Base-by-base conservation (phyloP, 2,329 filamentous ascomycete species). In the Acrocalymma vagum region DNA sequence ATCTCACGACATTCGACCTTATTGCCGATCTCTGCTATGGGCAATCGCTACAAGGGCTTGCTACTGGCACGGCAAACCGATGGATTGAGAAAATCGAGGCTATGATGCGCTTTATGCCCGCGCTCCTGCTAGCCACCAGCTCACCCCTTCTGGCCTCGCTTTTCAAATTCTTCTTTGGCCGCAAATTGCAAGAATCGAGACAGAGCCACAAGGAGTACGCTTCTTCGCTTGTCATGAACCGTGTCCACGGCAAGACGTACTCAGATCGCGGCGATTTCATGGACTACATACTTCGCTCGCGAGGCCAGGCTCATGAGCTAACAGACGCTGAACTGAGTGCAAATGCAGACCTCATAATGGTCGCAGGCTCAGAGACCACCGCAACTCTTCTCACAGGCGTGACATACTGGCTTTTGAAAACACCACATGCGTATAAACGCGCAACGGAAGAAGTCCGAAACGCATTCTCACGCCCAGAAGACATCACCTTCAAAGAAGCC, bases 1-100 rank as follows among this genome's bases (percentile, higher is more conserved):
- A 63, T 40, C 47, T 51, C 23, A 56, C 49, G 4, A 54, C 55
- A 1, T 60, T 60, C 27, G 57, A 58, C 35, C 33, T 60, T 10
- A 53, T 53, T 11, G 60, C 55, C 15, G 60, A 62, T 22, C 46
- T 65, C 5, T 44, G 45, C 5, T 59, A 60, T 20, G 49, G 46
- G 16, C 40, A 51, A 20, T 48, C 58, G 2, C 53, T 64, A 24
- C 54, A 51, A n/a, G 58, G 52, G 10, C 27, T 58, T 11, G 42
- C 48, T 13, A 36, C 27, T 6, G 45, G 46, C 8, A 28, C 38
- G 10, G 37, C 35, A 2, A 42, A 53, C 23, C 23, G 23, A 13
- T 51, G 51, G 51, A 45, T 49, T 5, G 27, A 47, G 18, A 38
- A 35, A n/a, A 47, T 53, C 8, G 40, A 43, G 6, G 31, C 36